A percentile compares a stretch with the other conserved stretches of the same genome.
Conservation (phyloP, 495 filamentous ascomycete species). For the Neurospora sp. region DNA sequence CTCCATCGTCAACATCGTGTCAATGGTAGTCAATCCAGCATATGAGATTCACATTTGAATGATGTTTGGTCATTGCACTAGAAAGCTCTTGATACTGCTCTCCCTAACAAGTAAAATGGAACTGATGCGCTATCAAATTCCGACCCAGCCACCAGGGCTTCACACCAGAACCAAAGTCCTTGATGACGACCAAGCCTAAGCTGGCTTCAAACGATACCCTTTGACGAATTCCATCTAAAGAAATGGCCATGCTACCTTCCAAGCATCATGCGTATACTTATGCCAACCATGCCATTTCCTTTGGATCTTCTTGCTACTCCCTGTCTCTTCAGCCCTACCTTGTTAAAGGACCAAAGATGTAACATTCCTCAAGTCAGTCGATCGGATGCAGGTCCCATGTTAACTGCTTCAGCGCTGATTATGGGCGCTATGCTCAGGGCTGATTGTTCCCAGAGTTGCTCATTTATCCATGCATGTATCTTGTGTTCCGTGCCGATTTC, state of each 20-base stretch:
- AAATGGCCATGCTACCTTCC: neutral
- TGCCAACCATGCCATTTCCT: neutral
- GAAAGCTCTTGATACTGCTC: neutral
- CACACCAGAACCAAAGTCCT: neutral
- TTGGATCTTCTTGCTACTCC: neutral
- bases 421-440: neutral
- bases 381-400: neutral
- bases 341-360: neutral
- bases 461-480: neutral
- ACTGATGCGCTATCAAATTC: neutral
- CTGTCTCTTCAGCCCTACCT: neutral
- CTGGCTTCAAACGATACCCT: neutral
- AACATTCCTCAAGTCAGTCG: neutral
- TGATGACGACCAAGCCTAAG: neutral
- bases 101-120: neutral
- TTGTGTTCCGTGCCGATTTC: neutral
- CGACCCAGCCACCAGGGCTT: neutral
- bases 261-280: neutral
- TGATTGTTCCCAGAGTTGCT: neutral
- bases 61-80: neutral
- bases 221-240: neutral
- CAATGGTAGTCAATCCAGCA: neutral
- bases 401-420: neutral
- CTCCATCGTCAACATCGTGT: neutral
- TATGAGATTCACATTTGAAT: neutral